A percentile compares a stretch with the other conserved stretches of the same genome.
These are phyloP conservation scores for Torulaspora globosa DNA, from an alignment of 1,139 yeast species.

Conservation along the genomic window DNA sequence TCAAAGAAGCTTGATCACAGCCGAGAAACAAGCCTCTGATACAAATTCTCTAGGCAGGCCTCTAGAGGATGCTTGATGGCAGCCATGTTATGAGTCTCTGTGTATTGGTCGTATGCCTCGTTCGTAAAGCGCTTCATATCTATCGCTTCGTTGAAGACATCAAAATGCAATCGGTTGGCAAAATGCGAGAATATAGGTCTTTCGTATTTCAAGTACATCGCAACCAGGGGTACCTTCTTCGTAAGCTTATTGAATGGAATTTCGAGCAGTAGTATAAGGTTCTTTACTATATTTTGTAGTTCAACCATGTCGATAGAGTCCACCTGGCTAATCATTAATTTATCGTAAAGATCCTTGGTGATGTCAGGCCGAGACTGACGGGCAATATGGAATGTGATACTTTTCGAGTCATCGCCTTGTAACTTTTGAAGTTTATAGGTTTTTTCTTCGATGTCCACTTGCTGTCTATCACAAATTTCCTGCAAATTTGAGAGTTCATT, in stretches of 20 bases:
- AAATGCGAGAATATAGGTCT: conserved; percentile 34
- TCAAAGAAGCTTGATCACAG: conserved; percentile 1
- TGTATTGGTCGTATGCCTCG: conserved; percentile 25
- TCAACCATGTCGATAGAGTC: conserved; percentile 30
- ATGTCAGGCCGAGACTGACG: conserved; percentile 22
- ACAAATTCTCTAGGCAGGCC: conserved; percentile 24
- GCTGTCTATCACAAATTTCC: conserved; percentile 6
- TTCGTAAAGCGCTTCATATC: conserved; percentile 26
- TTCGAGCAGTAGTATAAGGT: conserved; percentile 32
- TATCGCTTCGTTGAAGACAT: conserved; percentile 27
- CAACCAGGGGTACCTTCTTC: conserved; percentile 31
- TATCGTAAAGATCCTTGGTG: conserved; percentile 20
- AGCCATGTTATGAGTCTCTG: conserved; percentile 20
- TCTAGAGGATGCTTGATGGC: conserved; percentile 28
- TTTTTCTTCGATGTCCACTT: conserved; percentile 9
- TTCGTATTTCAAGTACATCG: conserved; percentile 31
- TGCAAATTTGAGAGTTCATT: conserved; percentile 8
- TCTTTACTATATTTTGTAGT: conserved; percentile 36
- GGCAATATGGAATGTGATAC: conserved; percentile 21
- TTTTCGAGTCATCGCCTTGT: conserved; percentile 18
- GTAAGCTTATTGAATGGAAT: conserved; percentile 35
- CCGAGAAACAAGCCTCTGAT: conserved; percentile 14
- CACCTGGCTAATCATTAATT: conserved; percentile 30
- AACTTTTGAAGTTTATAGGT: not conserved
- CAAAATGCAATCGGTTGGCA: conserved; percentile 32